Evolutionary conservation across 441 rosid genomes (phyloP).

Genomic region (Erysimum cheiri): DNA sequence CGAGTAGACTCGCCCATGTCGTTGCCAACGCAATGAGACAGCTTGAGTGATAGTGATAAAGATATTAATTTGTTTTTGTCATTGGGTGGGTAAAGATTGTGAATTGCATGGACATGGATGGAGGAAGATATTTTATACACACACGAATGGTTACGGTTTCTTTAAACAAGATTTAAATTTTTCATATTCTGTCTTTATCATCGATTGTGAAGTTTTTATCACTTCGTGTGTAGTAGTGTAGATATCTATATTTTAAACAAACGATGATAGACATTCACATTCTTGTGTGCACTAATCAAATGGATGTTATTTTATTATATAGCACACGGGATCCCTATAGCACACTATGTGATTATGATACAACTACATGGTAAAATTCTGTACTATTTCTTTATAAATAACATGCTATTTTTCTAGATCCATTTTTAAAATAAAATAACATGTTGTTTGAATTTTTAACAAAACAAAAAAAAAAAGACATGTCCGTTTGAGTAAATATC

Average conservation of each 20-base stretch:
- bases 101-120: not conserved
- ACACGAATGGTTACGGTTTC: constrained; percentile 27
- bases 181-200: constrained; percentile 19
- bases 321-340: no score
- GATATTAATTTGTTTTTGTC: constrained; percentile 20
- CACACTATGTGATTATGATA: not conserved
- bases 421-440: not conserved
- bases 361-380: not conserved
- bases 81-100: constrained; percentile 1
- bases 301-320: not conserved
- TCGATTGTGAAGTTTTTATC: constrained; percentile 14
- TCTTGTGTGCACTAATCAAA: no score
- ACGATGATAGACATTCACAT: no score
- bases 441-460: not conserved
- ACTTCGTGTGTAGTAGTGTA: constrained; percentile 4
- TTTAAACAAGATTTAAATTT: not conserved
- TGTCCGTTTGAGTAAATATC: no score
- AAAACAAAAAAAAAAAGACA: no score
- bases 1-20: constrained; percentile 42
- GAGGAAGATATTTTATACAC: constrained; percentile 1
- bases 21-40: not conserved
- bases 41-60: constrained; percentile 37
- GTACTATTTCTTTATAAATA: not conserved
- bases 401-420: not conserved
- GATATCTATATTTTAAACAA: constrained; percentile 2